Evolutionary conservation across 208 protist species (phyloP).

Genomic region (Angomonas deanei): DNA sequence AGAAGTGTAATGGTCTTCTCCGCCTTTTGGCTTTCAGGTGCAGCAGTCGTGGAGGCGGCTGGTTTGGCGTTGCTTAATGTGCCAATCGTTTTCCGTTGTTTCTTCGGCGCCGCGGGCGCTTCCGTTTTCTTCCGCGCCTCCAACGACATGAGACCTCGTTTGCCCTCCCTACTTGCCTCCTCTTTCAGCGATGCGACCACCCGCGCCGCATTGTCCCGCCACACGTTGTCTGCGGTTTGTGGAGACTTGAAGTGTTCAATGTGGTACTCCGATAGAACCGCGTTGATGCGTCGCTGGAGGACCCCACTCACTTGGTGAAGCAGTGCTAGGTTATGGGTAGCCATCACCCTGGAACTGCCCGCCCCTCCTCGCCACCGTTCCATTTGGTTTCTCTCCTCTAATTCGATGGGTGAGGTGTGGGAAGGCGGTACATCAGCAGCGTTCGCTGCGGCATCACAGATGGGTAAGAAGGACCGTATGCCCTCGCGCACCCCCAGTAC

Average conservation of each 20-base stretch:
- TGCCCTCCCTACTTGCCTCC: slow-evolving; percentile 4
- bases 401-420: too few species aligned
- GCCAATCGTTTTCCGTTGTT: background rate
- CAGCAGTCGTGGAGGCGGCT: background rate
- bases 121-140: slow-evolving; percentile 30
- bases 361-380: slow-evolving; percentile 17
- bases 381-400: too few species aligned
- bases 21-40: background rate
- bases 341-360: slow-evolving; percentile 11
- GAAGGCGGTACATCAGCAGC: too few species aligned
- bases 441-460: too few species aligned
- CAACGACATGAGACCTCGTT: slow-evolving; percentile 37
- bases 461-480: too few species aligned
- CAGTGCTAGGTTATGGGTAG: slow-evolving; percentile 38
- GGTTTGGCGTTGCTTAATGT: background rate
- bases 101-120: background rate
- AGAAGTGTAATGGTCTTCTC: slow-evolving; percentile 24
- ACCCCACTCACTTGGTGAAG: slow-evolving; percentile 37
- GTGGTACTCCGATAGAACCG: slow-evolving; percentile 9
- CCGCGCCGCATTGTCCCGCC: background rate
- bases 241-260: background rate
- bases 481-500: too few species aligned
- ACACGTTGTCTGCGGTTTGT: background rate
- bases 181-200: slow-evolving; percentile 6
- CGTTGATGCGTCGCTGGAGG: slow-evolving; percentile 32